phyloP scores from a whole-genome alignment of 176 grass and related monocot species.

The Melocanna baccifera region DNA sequence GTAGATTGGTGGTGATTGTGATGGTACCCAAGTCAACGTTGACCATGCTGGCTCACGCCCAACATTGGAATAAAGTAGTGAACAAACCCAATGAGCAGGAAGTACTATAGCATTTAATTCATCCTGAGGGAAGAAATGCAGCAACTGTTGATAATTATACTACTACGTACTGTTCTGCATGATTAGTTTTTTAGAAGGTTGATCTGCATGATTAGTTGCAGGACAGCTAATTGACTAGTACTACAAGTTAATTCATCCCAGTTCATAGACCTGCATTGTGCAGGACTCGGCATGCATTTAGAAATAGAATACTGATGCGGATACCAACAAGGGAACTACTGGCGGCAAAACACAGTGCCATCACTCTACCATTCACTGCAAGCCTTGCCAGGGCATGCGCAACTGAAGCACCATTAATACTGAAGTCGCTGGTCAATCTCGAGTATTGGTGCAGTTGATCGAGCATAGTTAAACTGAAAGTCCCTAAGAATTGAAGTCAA shows the following conservation, averaged over 20 bases:
- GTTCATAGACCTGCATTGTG: neutral
- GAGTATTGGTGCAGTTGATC: neutral
- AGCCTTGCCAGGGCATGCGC: neutral
- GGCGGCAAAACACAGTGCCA: neutral
- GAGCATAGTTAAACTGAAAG: neutral
- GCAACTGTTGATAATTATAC: neutral
- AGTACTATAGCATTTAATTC: neutral
- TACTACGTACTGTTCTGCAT: neutral
- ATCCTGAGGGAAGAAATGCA: neutral
- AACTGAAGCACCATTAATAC: neutral
- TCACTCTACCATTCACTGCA: neutral
- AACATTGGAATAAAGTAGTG: neutral
- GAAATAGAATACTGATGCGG: neutral
- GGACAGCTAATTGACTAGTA: neutral
- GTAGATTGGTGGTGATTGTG: neutral
- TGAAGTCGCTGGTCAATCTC: neutral
- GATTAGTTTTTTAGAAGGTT: too few relatives aligned
- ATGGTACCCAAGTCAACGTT: neutral
- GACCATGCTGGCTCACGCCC: neutral
- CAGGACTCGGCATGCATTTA: neutral
- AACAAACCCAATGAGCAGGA: neutral
- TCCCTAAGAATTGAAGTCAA: neutral
- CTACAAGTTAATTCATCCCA: neutral
- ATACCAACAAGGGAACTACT: conserved; percentile 10
- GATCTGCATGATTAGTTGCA: neutral